Evolutionary conservation across 257 asterid species (phyloP).

Genomic region (Gentiana dahurica): DNA sequence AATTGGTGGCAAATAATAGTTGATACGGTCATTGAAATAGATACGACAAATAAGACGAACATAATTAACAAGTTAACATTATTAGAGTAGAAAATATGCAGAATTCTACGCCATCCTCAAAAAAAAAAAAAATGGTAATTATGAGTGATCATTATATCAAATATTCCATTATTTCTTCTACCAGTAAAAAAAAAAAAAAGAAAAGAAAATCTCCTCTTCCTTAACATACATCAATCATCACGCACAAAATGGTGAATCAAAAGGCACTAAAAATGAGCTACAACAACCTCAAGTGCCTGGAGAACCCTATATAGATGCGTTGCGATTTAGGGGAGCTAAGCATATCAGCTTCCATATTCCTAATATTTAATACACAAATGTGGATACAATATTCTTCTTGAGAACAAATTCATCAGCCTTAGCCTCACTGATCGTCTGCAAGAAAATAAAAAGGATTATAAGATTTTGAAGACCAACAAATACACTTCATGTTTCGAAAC

Average conservation of each 20-base stretch:
- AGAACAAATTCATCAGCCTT: conserved; percentile 82
- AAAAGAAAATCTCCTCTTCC: not conserved
- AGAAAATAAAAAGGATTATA: conserved; percentile 6
- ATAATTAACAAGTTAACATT: too few relatives aligned
- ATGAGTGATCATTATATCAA: not conserved
- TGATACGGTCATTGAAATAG: too few relatives aligned
- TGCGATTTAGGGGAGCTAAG: conserved; percentile 7
- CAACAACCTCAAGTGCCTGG: conserved; percentile 11
- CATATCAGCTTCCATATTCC: conserved; percentile 5
- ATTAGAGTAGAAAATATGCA: too few relatives aligned
- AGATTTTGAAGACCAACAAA: not conserved
- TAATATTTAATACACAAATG: conserved; percentile 32
- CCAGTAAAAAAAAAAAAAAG: not conserved
- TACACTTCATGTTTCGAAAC: too few relatives aligned
- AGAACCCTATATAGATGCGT: not conserved
- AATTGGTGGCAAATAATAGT: too few relatives aligned
- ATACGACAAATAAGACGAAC: too few relatives aligned
- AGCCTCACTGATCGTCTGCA: conserved; percentile 61
- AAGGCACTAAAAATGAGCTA: conserved; percentile 8
- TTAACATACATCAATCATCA: conserved; percentile 2
- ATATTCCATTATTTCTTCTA: conserved; percentile 1
- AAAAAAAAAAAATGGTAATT: too few relatives aligned
- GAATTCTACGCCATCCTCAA: too few relatives aligned
- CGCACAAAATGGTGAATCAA: conserved; percentile 8
- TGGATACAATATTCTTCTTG: conserved; percentile 74